Evolutionary conservation across 106 monocot species (phyloP).

Genomic region (Agapanthus africanus): DNA sequence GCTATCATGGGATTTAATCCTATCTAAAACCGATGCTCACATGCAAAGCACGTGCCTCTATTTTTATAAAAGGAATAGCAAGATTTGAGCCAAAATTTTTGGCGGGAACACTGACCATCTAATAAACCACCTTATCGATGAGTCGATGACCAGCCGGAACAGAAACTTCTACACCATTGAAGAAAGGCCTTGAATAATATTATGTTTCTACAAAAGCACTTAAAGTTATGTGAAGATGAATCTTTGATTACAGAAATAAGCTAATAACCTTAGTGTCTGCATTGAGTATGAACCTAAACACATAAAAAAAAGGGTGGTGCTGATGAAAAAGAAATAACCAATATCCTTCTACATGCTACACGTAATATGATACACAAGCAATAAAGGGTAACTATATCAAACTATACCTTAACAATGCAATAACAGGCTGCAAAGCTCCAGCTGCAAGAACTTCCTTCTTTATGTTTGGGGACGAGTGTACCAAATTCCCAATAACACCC

Average conservation of each 20-base stretch:
- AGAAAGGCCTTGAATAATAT: background rate
- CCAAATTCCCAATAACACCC: conserved; percentile 97
- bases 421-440: conserved; percentile 94
- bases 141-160: background rate
- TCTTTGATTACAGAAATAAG: background rate
- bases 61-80: too few species aligned
- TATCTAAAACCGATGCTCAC: too few species aligned
- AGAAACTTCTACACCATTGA: background rate
- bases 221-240: too few species aligned
- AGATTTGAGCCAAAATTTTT: too few species aligned
- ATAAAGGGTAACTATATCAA: background rate
- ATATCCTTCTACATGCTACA: background rate
- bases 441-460: conserved; percentile 93
- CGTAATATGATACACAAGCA: background rate
- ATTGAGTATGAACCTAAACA: background rate
- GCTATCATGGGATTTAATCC: too few species aligned
- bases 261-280: background rate
- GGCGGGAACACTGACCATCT: too few species aligned
- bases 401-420: conserved; percentile 76
- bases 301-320: background rate
- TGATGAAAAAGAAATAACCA: background rate
- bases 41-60: too few species aligned
- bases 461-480: conserved; percentile 97
- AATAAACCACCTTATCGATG: background rate
- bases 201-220: background rate